phyloP scores from a whole-genome alignment of 139 green algal species.

The Haematococcus lacustris region DNA sequence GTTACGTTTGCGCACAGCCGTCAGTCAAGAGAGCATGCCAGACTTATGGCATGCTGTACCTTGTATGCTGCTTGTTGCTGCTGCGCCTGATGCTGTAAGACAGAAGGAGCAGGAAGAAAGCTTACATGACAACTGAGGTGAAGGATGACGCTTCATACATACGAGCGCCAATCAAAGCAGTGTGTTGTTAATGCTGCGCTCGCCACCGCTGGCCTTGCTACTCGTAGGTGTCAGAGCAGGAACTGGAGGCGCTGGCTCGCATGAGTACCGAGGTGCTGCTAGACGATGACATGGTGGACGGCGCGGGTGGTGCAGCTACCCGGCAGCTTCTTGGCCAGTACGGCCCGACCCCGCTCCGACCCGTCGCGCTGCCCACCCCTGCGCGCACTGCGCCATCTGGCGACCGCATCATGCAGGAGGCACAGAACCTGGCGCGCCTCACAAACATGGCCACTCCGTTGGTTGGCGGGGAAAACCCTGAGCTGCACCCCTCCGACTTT shows the following conservation, averaged over 20 bases:
- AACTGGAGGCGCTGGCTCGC: constrained; percentile 85
- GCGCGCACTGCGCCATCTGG: constrained; percentile 35
- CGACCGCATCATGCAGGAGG: constrained; percentile 79
- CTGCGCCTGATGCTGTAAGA: no score
- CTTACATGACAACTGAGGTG: no score
- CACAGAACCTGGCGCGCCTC: constrained; percentile 74
- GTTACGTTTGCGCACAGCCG: no score
- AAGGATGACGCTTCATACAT: no score
- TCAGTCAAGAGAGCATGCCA: no score
- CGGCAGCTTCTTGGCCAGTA: constrained; percentile 73
- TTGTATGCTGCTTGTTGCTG: no score
- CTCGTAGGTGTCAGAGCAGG: constrained; percentile 68
- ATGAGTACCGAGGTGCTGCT: constrained; percentile 45
- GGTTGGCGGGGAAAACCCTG: constrained; percentile 77
- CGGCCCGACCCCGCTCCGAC: constrained; percentile 29
- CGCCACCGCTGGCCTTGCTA: no score
- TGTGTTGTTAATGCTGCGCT: no score
- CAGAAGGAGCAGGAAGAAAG: no score
- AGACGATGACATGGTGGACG: constrained; percentile 26
- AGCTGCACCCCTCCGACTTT: constrained; percentile 55
- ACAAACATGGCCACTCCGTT: constrained; percentile 77
- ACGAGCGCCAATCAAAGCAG: no score
- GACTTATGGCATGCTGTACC: no score
- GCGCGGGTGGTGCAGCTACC: constrained; percentile 64
- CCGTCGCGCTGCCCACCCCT: constrained; percentile 46